Evolutionary conservation across 176 grass and related monocot species (phyloP).

Genomic region (Musa acuminata): DNA sequence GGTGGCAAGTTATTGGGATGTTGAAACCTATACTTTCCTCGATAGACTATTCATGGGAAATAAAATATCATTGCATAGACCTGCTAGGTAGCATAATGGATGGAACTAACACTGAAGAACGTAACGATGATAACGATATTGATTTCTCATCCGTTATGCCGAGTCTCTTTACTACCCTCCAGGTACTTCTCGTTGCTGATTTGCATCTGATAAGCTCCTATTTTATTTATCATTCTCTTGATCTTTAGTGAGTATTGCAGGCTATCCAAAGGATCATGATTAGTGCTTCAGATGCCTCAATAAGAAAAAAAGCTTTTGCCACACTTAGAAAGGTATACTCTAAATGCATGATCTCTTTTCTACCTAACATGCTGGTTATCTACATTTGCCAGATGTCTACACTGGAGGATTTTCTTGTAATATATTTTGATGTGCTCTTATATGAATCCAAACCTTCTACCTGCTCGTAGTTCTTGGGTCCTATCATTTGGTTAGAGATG

Average conservation of each 20-base stretch:
- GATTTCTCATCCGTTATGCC: constrained; percentile 39
- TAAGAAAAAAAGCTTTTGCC: constrained; percentile 67
- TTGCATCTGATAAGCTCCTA: not conserved
- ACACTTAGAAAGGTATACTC: constrained; percentile 49
- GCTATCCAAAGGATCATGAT: constrained; percentile 79
- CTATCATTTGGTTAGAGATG: too few relatives aligned
- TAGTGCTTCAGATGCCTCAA: constrained; percentile 39
- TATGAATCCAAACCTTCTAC: not conserved
- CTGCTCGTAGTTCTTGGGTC: too few relatives aligned
- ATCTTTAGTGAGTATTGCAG: constrained; percentile 32
- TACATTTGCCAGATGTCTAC: not conserved
- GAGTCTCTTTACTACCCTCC: constrained; percentile 44
- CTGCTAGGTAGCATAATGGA: constrained; percentile 49
- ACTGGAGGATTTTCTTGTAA: not conserved
- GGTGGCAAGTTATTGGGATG: constrained; percentile 66
- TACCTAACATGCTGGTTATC: not conserved
- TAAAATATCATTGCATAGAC: constrained; percentile 62
- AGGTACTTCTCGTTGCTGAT: constrained; percentile 36
- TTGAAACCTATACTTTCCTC: constrained; percentile 51
- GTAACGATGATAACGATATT: constrained; percentile 24
- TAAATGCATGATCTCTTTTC: not conserved
- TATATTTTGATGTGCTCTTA: not conserved
- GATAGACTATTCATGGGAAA: constrained; percentile 57
- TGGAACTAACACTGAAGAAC: constrained; percentile 28
- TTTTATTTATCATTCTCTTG: constrained; percentile 19